phyloP scores from a whole-genome alignment of 2,329 filamentous ascomycete genomes.

The Cadophora luteo-olivacea region DNA sequence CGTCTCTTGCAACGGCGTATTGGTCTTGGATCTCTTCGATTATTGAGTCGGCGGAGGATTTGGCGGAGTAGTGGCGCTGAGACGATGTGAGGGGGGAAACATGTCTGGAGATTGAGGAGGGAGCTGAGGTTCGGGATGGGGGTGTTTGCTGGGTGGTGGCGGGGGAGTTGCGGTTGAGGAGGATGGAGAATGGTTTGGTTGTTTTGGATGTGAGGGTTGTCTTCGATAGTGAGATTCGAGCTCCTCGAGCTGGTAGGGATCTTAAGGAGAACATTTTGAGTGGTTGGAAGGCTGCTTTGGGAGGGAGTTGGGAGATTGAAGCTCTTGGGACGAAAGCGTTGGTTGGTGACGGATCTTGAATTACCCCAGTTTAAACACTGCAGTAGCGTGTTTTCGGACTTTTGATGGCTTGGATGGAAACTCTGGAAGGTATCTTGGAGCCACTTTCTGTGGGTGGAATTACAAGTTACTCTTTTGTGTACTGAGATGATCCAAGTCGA shows the following conservation, averaged over 20 bases:
- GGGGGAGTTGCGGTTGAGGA: neutral
- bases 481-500: too few species aligned
- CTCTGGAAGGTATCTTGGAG: neutral
- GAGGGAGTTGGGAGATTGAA: neutral
- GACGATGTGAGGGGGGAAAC: neutral
- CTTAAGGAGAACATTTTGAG: constrained; percentile 35
- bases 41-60: constrained; percentile 4
- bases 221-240: constrained; percentile 28
- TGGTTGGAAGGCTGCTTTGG: neutral
- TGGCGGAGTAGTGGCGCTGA: constrained; percentile 1
- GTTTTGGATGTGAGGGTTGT: constrained; percentile 1
- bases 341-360: constrained; percentile 15
- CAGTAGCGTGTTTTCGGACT: constrained; percentile 7
- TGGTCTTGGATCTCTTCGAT: constrained; percentile 28
- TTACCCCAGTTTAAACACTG: neutral
- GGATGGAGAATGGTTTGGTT: constrained; percentile 6
- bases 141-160: neutral
- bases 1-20: constrained; percentile 53
- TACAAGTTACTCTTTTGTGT: neutral
- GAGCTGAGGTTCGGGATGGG: neutral
- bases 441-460: neutral
- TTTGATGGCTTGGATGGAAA: neutral
- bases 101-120: neutral
- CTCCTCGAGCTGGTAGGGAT: constrained; percentile 25
- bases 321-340: neutral